Conservation (phyloP, 1,284 basidiomycete genomes). For the Amylostereum chailletii region DNA sequence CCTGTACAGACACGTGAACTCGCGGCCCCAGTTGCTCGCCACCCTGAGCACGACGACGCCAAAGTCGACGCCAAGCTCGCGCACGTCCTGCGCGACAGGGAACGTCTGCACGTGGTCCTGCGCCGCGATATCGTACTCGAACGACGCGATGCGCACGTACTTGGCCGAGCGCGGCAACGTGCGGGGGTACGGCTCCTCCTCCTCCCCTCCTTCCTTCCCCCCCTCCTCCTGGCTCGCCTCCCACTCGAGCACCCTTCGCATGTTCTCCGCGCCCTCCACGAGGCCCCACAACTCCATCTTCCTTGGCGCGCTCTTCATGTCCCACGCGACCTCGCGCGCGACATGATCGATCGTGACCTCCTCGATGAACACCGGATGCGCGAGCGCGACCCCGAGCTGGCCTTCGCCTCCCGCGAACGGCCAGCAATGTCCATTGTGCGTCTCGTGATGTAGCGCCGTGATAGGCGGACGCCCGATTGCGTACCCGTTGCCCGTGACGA, state of each 20-base stretch:
- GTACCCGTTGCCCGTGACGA: slow-evolving; percentile 51
- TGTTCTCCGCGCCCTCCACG: slow-evolving; percentile 69
- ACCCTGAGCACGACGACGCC: slow-evolving; percentile 75
- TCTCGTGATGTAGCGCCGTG: slow-evolving; percentile 78
- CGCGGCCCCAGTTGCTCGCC: slow-evolving; percentile 80
- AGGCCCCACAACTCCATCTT: slow-evolving; percentile 87
- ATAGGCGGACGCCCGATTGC: slow-evolving; percentile 75
- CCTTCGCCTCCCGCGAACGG: slow-evolving; percentile 76
- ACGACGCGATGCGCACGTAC: slow-evolving; percentile 69
- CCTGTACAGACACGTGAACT: slow-evolving; percentile 88
- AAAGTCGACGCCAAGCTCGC: slow-evolving; percentile 67
- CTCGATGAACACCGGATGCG: slow-evolving; percentile 57
- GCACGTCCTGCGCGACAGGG: slow-evolving; percentile 60
- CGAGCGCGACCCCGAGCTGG: slow-evolving; percentile 75
- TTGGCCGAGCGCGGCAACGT: slow-evolving; percentile 44
- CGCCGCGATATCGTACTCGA: slow-evolving; percentile 72
- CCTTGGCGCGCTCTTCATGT: slow-evolving; percentile 73
- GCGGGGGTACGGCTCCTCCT: slow-evolving; percentile 35
- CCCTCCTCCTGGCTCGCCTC: slow-evolving; percentile 25
- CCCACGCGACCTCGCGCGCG: slow-evolving; percentile 68
- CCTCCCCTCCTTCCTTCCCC: slow-evolving; percentile 25
- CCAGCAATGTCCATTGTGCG: slow-evolving; percentile 85
- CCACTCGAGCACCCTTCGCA: slow-evolving; percentile 48
- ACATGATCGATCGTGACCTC: slow-evolving; percentile 89
- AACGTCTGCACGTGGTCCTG: slow-evolving; percentile 80